Evolutionary conservation across 169 alveolate genomes (phyloP).

Genomic region (Plasmodium vivax): DNA sequence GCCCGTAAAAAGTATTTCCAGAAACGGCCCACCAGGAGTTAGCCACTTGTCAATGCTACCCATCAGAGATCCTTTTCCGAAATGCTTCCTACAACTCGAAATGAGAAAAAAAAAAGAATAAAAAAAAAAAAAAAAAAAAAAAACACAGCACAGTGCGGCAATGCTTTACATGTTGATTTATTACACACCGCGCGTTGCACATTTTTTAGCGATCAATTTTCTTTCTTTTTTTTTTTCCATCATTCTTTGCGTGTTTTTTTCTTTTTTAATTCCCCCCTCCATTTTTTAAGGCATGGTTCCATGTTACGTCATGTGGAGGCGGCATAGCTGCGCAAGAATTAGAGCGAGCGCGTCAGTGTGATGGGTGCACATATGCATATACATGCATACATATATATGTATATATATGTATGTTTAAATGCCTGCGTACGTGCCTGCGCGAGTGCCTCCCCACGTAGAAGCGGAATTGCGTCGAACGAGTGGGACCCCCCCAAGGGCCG

Average conservation of each 20-base stretch:
- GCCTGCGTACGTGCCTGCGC: not conserved
- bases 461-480: not conserved
- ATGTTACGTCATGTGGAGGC: not conserved
- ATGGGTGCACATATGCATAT: not conserved
- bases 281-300: conserved; percentile 5
- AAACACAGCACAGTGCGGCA: not conserved
- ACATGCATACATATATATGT: not conserved
- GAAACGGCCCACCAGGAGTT: not conserved
- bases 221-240: not conserved
- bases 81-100: not conserved
- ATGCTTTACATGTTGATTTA: not conserved
- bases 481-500: not conserved
- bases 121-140: not conserved
- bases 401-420: not conserved
- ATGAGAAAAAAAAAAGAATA: not conserved
- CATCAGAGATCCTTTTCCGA: not conserved
- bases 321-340: not conserved
- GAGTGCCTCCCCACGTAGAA: not conserved
- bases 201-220: not conserved
- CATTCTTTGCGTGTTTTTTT: not conserved
- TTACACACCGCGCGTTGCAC: not conserved
- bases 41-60: not conserved
- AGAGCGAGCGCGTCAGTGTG: not conserved
- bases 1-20: not conserved
- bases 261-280: not conserved